Base-by-base conservation (phyloP, 305 asterid genomes). In the Solanum hybrid region DNA sequence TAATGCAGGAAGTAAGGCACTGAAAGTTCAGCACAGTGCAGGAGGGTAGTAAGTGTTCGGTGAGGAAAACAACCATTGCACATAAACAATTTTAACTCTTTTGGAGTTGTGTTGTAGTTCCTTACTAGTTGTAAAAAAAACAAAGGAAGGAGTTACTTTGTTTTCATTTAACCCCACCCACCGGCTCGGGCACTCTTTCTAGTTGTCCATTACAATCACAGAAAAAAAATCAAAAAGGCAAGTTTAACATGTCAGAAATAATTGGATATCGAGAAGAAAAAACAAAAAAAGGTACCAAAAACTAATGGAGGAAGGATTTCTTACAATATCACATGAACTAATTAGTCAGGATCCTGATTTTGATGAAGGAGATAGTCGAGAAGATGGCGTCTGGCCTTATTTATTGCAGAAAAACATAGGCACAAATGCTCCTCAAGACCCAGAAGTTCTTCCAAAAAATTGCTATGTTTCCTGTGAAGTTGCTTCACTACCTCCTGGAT, bases 401-500 rank as follows among this genome's bases (percentile, higher is more conserved):
- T 97, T 82, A 96, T 95, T 18, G 98, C 96, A 88, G 94, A 92
- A 90, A 96, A 94, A 90, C 98, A 95, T 46, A 97, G 92, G 92
- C 95, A 94, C 89, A 97, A 89, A 92, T 96, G 99, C 90, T 97
- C 98, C 91, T 96, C 97, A 36, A 97, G 98, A 92, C 94, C 97
- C 85, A 67, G 87, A 35, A 97, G 94, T 92, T 95, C 98, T 82
- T 94, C 94, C 33, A 90, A 87, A 86, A 95, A 93, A 90, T 84
- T 92, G 61, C 94, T 76, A 76, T 94, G 97, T 75, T 94, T 93
- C 92, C 92, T 95, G 84, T 82, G 89, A 37, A 96, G 94, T 93
- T 95, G 97, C 94, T 94, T 96, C 91, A 95, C 88, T 51, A 95
- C 95, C 94, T 95, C 98, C 93, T 93, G 95, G 90, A 96, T 91